Conservation (phyloP, 768 basidiomycete genomes). For the Leccinellum rugosiceps region DNA sequence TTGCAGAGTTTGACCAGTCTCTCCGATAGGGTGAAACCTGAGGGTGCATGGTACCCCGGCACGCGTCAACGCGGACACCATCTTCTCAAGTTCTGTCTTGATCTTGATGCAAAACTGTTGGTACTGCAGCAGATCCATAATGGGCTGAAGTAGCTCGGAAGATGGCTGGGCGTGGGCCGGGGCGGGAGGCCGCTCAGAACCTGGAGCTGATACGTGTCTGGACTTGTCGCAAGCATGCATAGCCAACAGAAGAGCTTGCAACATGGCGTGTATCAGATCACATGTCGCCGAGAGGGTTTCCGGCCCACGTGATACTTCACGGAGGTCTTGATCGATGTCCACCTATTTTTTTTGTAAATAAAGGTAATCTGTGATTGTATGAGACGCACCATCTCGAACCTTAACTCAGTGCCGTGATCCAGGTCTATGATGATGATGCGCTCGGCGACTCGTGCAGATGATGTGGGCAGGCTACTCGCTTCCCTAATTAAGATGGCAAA, state of each 20-base stretch:
- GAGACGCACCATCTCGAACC: slow-evolving; percentile 65
- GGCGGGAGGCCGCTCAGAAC: slow-evolving; percentile 26
- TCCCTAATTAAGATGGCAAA: slow-evolving; percentile 72
- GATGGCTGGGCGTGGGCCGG: slow-evolving; percentile 10
- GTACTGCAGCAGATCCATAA: slow-evolving; percentile 80
- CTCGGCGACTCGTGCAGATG: slow-evolving; percentile 76
- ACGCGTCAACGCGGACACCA: slow-evolving; percentile 44
- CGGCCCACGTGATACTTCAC: slow-evolving; percentile 8
- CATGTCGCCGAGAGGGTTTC: slow-evolving; percentile 40
- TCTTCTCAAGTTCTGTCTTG: slow-evolving; percentile 52
- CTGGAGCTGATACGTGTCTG: slow-evolving; percentile 33
- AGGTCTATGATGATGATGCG: slow-evolving; percentile 72
- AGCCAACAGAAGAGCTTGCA: slow-evolving; percentile 64
- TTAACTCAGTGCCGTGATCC: slow-evolving; percentile 65
- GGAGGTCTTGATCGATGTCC: slow-evolving; percentile 25
- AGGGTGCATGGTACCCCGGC: slow-evolving; percentile 57
- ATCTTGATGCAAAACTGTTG: slow-evolving; percentile 67
- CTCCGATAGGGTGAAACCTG: slow-evolving; percentile 62
- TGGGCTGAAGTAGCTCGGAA: slow-evolving; percentile 63
- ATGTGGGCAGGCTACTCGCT: slow-evolving; percentile 72
- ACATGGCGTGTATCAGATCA: slow-evolving; percentile 62
- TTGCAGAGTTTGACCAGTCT: slow-evolving; percentile 60
- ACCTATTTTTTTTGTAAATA: slow-evolving; percentile 30
- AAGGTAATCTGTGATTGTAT: neutral
- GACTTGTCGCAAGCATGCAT: slow-evolving; percentile 51